Evolutionary conservation across 2,329 filamentous ascomycete species (phyloP), one percentile per base, ranked within the genome.

Genomic region (Aspergillus sp.): DNA sequence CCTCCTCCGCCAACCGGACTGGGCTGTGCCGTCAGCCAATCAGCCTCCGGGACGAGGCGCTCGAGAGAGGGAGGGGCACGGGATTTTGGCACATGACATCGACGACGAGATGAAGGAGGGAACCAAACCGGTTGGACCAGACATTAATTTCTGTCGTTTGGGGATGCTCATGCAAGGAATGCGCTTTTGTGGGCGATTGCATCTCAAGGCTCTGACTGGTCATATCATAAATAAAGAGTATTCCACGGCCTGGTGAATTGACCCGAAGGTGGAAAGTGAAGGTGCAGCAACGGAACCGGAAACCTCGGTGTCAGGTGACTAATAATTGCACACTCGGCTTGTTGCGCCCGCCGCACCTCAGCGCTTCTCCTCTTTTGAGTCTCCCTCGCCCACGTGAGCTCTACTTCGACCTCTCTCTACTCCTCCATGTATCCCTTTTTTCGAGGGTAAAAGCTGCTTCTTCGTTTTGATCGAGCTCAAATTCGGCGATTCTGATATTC

Each of bases 381-480:
- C 61, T 64, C 64, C 60, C 65, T 66, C 66, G 69, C 74, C 26
- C 74, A 76, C 74, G 74, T 76, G 74, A 76, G 72, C 68, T 36
- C 34, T 36, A 36, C 34, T 36, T 67, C 66, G 66, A 64, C 67
- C 64, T 62, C 62, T 66, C 61, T 63, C 59, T 67, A 64, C 65
- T 65, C 68, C 63, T 65, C 65, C 63, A 61, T 62, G 59, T 62
- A 61, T 65, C 59, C 62, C 63, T 66, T 67, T 65, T 64, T 71
- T 68, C 67, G 58, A 62, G 62, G 61, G 57, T 63, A 61, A 61
- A 61, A 53, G 55, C 59, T 48, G 57, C 65, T 57, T 58, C 61
- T 49, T 61, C 57, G 55, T 58, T 64, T 63, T 63, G 52, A 51
- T 61, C 50, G 39, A 55, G 49, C 44, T 63, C 48, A 65, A 61